Evolutionary conservation across 495 filamentous ascomycete species (phyloP), one percentile per base, ranked within the genome.

Genomic region (Penicillium antarcticum): DNA sequence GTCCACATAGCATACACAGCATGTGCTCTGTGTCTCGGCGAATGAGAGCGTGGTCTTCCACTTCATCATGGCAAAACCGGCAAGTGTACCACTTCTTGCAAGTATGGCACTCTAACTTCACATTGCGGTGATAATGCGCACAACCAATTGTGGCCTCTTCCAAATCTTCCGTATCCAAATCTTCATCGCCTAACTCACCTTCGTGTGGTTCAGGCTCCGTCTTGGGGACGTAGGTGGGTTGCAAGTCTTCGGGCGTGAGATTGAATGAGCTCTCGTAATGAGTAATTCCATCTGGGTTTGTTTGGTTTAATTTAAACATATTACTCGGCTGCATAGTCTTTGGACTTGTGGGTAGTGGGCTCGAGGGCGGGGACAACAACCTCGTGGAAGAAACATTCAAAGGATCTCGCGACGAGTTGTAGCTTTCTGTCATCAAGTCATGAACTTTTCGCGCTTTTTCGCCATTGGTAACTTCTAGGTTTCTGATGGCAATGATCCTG

Each of bases 1-100:
- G 85, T 10, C 85, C 85, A 71, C 94, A 99, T 24, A 92, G 77
- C 94, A 99, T 99, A 73, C 94, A 99, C 17, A 97, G 77, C 94
- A 99, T 99, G 65, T 97, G 86, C 69, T 87, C 86, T 21, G 92
- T 97, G 53, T 87, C 86, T 42, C 81, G 82, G 39, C 94, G 84
- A 60, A 87, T 81, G 48, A 99, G 76, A 58, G 71, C 75, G 70
- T 98, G 94, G 60, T 91, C 85, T 65, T 97, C 88, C 18, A 78
- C 80, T 37, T 83, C 85, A 57, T 99, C 92, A 65, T 99, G 94
- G 65, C 94, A 99, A 65, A 96, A 87, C 17, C 94, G 86, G 60
- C 94, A 99, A 0, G 95, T 90, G 58, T 96, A 92, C 95, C 95
- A 99, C 54, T 79, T 83, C 58, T 84, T 83, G 72, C 94, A 99